Percentiles rank a stretch among this genome's conserved stretches.
These are phyloP conservation scores for Aegle marmelos DNA, from an alignment of 345 rosid genomes.

Conservation along the genomic window DNA sequence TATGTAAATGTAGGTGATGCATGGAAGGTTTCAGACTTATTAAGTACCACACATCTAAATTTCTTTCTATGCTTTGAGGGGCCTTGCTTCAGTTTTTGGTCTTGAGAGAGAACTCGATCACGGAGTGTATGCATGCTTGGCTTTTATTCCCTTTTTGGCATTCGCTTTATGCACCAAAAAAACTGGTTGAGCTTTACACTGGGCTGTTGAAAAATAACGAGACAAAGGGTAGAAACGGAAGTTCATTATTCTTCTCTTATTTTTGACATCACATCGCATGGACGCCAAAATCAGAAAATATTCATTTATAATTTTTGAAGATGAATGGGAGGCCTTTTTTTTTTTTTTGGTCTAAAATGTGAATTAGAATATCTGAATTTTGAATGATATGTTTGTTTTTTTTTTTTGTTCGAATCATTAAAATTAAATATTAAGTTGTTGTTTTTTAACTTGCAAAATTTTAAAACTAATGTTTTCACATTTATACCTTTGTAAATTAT, in stretches of 20 bases:
- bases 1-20: not conserved
- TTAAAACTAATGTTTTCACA: no score
- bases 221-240: not conserved
- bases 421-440: no score
- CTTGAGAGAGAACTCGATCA: not conserved
- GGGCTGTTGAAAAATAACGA: not conserved
- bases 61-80: not conserved
- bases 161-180: not conserved
- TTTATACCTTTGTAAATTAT: no score
- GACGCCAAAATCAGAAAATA: not conserved
- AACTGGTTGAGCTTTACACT: not conserved
- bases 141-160: not conserved
- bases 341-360: no score
- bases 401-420: no score
- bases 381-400: no score
- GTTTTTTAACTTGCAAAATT: no score
- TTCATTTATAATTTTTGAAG: constrained; percentile 35
- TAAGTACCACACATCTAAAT: not conserved
- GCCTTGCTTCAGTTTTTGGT: not conserved
- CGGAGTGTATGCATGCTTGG: not conserved
- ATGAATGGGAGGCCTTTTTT: no score
- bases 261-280: not conserved
- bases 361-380: no score
- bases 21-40: not conserved
- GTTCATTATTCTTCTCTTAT: not conserved